phyloP scores from a whole-genome alignment of 306 rosid species.

The Astragalus membranaceus region DNA sequence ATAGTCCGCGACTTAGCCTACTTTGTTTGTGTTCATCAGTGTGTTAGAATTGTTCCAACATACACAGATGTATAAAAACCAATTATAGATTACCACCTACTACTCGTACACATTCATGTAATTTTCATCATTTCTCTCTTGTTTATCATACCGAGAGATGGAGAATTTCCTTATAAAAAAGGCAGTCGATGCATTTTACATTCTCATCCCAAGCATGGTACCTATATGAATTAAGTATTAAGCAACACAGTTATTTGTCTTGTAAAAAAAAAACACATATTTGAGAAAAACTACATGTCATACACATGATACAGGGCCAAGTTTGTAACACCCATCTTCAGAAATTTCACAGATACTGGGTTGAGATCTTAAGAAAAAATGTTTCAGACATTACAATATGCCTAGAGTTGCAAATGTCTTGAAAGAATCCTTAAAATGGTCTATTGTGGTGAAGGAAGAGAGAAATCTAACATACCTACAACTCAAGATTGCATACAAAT shows the following conservation, averaged over 20 bases:
- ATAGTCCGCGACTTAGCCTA: too few relatives aligned
- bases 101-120: too few relatives aligned
- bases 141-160: not conserved
- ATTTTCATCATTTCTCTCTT: too few relatives aligned
- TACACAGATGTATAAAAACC: too few relatives aligned
- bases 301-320: not conserved
- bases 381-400: not conserved
- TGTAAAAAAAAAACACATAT: not conserved
- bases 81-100: too few relatives aligned
- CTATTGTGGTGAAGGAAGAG: not conserved
- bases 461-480: constrained; percentile 9
- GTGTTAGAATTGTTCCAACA: too few relatives aligned
- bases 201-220: not conserved
- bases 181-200: not conserved
- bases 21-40: too few relatives aligned
- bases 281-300: not conserved
- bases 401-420: not conserved
- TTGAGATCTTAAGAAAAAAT: not conserved
- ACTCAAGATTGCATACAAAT: constrained; percentile 20
- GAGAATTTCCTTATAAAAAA: not conserved
- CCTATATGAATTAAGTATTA: not conserved
- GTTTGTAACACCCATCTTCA: not conserved
- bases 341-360: constrained; percentile 1
- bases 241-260: too few relatives aligned
- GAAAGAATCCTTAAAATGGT: not conserved